Conservation (phyloP, 202 grass and related monocot genomes). For the Carex arenaria region DNA sequence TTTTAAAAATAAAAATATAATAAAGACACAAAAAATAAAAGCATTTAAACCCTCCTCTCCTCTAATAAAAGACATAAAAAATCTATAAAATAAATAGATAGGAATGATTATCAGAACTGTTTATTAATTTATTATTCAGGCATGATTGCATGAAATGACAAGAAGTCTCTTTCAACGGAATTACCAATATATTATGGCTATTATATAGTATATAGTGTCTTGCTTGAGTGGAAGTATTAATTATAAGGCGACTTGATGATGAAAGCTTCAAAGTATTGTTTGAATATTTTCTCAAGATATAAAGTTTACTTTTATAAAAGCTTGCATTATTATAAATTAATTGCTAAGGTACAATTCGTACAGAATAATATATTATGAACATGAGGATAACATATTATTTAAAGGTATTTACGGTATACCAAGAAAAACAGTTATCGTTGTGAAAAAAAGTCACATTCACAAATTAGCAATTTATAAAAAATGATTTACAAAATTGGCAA, state of each 20-base stretch:
- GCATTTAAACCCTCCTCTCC: too few species aligned
- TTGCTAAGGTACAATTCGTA: slow-evolving; percentile 2
- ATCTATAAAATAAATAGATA: too few species aligned
- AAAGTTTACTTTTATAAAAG: slow-evolving; percentile 13
- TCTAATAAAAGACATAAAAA: too few species aligned
- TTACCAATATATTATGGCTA: background rate
- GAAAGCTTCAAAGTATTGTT: slow-evolving; percentile 6
- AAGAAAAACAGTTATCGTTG: background rate
- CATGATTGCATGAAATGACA: background rate
- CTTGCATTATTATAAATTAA: background rate
- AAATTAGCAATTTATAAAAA: too few species aligned
- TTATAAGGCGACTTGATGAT: background rate
- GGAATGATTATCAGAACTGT: too few species aligned
- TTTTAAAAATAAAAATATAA: too few species aligned
- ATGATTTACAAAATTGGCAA: too few species aligned
- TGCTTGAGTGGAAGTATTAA: background rate
- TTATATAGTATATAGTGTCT: background rate
- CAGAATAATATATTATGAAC: background rate
- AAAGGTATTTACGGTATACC: background rate
- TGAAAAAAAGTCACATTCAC: too few species aligned
- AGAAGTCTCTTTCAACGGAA: background rate
- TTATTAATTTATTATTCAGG: too few species aligned
- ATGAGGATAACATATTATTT: background rate
- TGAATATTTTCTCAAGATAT: slow-evolving; percentile 2
- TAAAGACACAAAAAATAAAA: too few species aligned